These are phyloP conservation scores for Lunularia cruciata DNA, from an alignment of 225 moss, liverwort and hornwort species.

Conservation along the genomic window DNA sequence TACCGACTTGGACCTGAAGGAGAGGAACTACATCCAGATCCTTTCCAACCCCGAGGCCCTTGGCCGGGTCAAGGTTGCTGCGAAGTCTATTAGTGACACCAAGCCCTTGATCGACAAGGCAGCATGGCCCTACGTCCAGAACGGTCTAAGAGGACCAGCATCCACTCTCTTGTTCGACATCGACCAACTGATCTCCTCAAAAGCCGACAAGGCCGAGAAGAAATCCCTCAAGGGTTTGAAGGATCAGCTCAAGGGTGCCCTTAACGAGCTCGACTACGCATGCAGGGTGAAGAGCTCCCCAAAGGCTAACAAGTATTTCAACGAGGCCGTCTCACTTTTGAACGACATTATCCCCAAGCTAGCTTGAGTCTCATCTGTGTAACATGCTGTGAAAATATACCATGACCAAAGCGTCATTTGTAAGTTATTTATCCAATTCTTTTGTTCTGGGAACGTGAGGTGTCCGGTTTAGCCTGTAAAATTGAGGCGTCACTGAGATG, in stretches of 20 bases:
- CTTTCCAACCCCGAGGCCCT: constrained; percentile 34
- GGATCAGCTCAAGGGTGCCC: constrained; percentile 42
- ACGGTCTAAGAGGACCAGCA: constrained; percentile 72
- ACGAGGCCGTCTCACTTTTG: constrained; percentile 47
- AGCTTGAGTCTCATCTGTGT: constrained; percentile 20
- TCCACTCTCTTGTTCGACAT: constrained; percentile 67
- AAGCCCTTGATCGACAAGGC: constrained; percentile 74
- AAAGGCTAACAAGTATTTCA: constrained; percentile 59
- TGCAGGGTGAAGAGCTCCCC: constrained; percentile 59
- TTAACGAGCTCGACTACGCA: constrained; percentile 82
- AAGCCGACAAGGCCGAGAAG: constrained; percentile 54
- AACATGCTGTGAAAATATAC: constrained; percentile 19
- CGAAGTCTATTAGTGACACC: constrained; percentile 56
- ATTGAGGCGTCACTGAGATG: constrained; percentile 3
- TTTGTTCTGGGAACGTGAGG: constrained; percentile 18
- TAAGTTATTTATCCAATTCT: constrained; percentile 23
- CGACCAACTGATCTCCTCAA: constrained; percentile 51
- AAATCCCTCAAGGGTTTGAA: constrained; percentile 53
- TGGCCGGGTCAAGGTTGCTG: constrained; percentile 60
- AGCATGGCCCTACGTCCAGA: constrained; percentile 92
- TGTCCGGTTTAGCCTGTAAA: constrained; percentile 1
- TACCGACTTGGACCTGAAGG: constrained; percentile 50
- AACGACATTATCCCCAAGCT: constrained; percentile 53
- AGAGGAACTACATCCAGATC: constrained; percentile 64
- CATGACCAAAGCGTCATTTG: constrained; percentile 21